A percentile compares a stretch with the other conserved stretches of the same genome.
Conservation (phyloP, 1,139 yeast species). For the Pichia sp. region DNA sequence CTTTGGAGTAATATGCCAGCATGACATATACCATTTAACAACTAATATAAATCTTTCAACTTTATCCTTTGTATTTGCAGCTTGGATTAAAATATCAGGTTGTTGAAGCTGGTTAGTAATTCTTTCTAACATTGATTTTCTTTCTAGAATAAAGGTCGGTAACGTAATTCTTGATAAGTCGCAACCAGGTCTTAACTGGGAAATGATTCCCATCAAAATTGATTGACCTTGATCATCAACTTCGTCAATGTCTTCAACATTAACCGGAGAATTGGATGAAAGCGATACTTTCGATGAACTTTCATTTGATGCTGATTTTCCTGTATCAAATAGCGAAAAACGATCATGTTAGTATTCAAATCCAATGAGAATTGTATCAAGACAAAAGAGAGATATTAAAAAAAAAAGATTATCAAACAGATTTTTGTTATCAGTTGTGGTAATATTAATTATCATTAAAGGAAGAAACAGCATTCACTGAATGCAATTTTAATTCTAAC, state of each 20-base stretch:
- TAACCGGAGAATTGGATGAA: constrained; percentile 8
- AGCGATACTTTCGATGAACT: constrained; percentile 3
- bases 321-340: constrained; percentile 9
- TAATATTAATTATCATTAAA: neutral
- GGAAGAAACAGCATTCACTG: too few relatives aligned
- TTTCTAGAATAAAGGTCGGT: constrained; percentile 91
- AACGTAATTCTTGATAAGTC: constrained; percentile 86
- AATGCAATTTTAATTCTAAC: too few relatives aligned
- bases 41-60: constrained; percentile 65
- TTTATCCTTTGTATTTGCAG: constrained; percentile 55
- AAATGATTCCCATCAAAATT: constrained; percentile 75
- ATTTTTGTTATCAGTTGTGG: too few relatives aligned
- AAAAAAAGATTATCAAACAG: neutral
- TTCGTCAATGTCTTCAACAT: constrained; percentile 75
- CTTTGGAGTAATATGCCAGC: constrained; percentile 98
- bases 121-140: constrained; percentile 93
- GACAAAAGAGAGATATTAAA: neutral
- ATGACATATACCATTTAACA: constrained; percentile 83
- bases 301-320: constrained; percentile 15
- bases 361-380: neutral
- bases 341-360: constrained; percentile 2
- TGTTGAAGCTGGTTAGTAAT: constrained; percentile 85
- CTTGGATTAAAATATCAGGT: constrained; percentile 68
- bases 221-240: constrained; percentile 86
- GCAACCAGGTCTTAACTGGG: constrained; percentile 89